Percentiles rank a stretch among this genome's conserved stretches.
These are phyloP conservation scores for Akanthomyces muscarius DNA, from an alignment of 2,329 filamentous ascomycete species.

Conservation along the genomic window DNA sequence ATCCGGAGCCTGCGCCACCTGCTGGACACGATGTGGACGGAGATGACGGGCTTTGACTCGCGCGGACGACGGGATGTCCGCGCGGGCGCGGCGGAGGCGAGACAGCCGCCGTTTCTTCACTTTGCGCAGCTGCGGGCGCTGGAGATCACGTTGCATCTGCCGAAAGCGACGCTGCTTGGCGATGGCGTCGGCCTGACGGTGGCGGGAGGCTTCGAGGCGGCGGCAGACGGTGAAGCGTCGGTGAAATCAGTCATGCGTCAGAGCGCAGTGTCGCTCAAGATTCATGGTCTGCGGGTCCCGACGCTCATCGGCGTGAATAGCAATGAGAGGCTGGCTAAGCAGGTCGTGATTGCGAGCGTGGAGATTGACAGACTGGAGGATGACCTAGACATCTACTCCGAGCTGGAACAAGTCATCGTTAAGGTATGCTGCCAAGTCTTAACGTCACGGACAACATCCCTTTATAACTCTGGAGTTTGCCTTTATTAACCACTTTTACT, in stretches of 20 bases:
- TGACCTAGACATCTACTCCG: constrained; percentile 47
- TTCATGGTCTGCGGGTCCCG: constrained; percentile 59
- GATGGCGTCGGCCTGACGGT: constrained; percentile 52
- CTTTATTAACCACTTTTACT: neutral
- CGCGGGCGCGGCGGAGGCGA: neutral
- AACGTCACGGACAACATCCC: neutral
- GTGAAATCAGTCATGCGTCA: constrained; percentile 27
- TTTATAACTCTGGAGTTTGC: neutral
- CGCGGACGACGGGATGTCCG: constrained; percentile 11
- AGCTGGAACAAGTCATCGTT: constrained; percentile 57
- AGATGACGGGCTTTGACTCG: constrained; percentile 27
- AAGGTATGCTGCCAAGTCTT: constrained; percentile 43
- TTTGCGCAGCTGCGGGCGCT: constrained; percentile 39
- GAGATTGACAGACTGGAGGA: constrained; percentile 53
- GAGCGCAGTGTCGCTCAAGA: constrained; percentile 34
- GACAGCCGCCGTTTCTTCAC: constrained; percentile 28
- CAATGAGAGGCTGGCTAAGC: constrained; percentile 64
- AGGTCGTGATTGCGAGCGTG: constrained; percentile 61
- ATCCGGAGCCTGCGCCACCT: constrained; percentile 24
- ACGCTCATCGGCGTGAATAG: constrained; percentile 68
- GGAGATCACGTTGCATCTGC: constrained; percentile 52
- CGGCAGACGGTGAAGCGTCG: constrained; percentile 19
- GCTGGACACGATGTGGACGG: constrained; percentile 32
- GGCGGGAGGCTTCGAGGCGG: constrained; percentile 38
- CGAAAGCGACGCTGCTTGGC: constrained; percentile 66